Base-by-base conservation (phyloP, 139 green algal genomes). In the Chlamydomonas sphaeroides region DNA sequence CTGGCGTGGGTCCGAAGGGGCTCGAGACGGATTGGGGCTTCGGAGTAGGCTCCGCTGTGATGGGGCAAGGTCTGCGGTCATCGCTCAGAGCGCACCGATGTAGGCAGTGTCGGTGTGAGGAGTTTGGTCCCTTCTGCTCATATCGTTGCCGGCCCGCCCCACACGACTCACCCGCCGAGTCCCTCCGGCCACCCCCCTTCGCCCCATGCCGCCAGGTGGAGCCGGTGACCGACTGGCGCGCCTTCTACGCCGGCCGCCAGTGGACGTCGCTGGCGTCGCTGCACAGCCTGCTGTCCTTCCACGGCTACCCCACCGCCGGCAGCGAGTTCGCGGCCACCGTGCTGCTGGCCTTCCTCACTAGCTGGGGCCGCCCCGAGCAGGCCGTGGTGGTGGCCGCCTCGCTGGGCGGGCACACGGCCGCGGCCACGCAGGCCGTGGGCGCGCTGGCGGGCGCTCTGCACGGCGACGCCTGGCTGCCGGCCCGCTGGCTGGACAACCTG, bases 311-410 rank as follows among this genome's bases (percentile, higher is more conserved):
- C 32, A 84, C 66, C 0, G 45, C 66, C 5, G 80, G 68, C 39
- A 84, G 65, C 28, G 84, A 91, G 74, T 86, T 86, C 15, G 85
- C 70, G 41, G 81, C 84, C 4, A 59, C 89, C 41, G 88, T 72
- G 39, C 85, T 91, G 78, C 84, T 80, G 85, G 84, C 79, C 23
- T 30, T 88, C 15, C 36, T 87, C 3, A 78, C 45, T 33, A 88
- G 45, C 71, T 91, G 88, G 88, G 45, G 67, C 11, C 65, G 83
- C n/a, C 88, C 88, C 20, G 63, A 89, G 66, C 88, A 91, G 74
- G 88, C 88, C 2, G 82, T 91, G 0, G 69, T 83, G 10, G 45
- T 89, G 7, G 84, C 88, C 26, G 85, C 85, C 21, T 76, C 85
- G 26, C 67, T 91, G 3, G 88, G 85, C 11, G 88, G 88, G n/a